Base-by-base conservation (phyloP, 2,329 filamentous ascomycete species). In the Colletotrichum sidae region DNA sequence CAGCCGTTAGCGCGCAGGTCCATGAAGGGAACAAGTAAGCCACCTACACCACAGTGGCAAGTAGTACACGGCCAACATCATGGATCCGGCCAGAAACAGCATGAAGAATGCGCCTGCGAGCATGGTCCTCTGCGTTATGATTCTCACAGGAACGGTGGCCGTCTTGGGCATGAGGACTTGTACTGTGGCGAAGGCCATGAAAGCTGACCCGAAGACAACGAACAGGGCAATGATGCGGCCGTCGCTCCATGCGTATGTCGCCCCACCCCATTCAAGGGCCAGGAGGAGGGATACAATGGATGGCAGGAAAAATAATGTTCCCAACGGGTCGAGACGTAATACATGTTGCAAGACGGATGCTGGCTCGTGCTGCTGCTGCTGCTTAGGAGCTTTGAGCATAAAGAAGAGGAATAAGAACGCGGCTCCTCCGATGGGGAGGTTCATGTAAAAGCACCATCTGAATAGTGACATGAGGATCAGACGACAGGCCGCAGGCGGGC, bases 191-290 rank as follows among this genome's bases (percentile, higher is more conserved):
- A 89, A 89, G 6, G 77, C 79, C 39, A 81, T 61, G 10, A 80
- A 77, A 2, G 82, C 77, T 13, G 83, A 70, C 1, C 71, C 83
- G 63, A 85, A 87, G 9, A 87, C 68, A 47, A 81, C 77, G 8
- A 89, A 79, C n/a, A 89, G 77, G 8, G 83, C 69, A 53, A 88
- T 82, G 58, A 88, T 81, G 47, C 83, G 81, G 77, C 82, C 83
- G 68, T 77, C 80, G 44, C 72, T 76, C 87, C 86, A 89, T 0
- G 77, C 67, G 69, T 87, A 85, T 2, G 74, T 80, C 2, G 81
- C 80, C 4, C 87, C 87, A 55, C 86, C 87, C 88, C 87, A 90
- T 70, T 90, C 85, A 39, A 91, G 78, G 1, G 88, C 88, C 6
- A 91, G 77, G 3, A 91, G 75, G 42, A 90, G 83, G 67, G 82